Evolutionary conservation across 306 rosid species (phyloP).

Genomic region (Lathyrus tuberosus): DNA sequence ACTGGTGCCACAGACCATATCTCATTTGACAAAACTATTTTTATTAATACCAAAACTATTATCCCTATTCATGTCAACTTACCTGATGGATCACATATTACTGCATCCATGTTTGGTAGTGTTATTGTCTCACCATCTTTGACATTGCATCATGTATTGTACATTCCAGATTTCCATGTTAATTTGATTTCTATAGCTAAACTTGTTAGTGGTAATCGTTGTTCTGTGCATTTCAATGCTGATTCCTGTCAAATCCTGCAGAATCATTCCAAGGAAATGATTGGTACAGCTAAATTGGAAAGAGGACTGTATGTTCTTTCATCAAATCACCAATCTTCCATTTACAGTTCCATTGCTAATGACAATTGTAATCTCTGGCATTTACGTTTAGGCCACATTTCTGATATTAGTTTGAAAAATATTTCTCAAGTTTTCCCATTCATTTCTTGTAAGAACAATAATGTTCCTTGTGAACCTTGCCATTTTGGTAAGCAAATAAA

Average conservation of each 20-base stretch:
- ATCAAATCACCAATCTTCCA: too few relatives aligned
- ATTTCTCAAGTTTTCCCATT: too few relatives aligned
- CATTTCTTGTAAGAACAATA: too few relatives aligned
- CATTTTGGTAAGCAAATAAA: too few relatives aligned
- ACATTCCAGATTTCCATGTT: background rate
- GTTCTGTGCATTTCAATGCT: background rate
- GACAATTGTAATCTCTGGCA: too few relatives aligned
- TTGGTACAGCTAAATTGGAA: background rate
- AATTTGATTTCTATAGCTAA: background rate
- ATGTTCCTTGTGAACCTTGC: too few relatives aligned
- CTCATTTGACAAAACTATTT: background rate
- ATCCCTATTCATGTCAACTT: background rate
- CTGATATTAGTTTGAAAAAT: too few relatives aligned
- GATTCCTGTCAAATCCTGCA: background rate
- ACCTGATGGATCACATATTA: background rate
- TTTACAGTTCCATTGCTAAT: too few relatives aligned
- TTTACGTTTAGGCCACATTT: too few relatives aligned
- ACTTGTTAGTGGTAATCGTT: background rate
- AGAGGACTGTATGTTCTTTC: background rate
- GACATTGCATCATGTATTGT: background rate
- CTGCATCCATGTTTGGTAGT: background rate
- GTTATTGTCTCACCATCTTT: background rate
- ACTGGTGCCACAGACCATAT: background rate
- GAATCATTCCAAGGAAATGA: background rate
- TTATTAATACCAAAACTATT: background rate